phyloP scores from a whole-genome alignment of 2,329 filamentous ascomycete genomes.

The Helotiales sp. region DNA sequence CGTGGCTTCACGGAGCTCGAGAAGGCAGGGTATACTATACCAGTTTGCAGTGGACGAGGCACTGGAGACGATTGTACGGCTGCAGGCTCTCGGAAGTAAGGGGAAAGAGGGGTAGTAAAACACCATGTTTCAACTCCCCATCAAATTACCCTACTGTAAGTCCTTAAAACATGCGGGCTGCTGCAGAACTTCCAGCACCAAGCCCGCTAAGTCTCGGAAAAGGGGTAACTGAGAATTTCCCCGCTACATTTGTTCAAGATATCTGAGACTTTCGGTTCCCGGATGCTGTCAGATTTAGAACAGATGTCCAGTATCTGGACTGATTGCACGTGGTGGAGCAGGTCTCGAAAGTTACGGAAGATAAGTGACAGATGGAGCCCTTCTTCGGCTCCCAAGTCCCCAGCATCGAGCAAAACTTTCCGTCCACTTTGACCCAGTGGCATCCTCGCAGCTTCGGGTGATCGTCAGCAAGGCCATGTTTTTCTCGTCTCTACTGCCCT shows the following conservation, averaged over 20 bases:
- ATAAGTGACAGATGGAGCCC: background rate
- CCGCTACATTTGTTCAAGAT: background rate
- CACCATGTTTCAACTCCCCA: background rate
- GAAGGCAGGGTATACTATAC: background rate
- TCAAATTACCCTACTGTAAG: background rate
- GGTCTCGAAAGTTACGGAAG: background rate
- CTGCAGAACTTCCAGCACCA: background rate
- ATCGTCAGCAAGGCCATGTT: slow-evolving; percentile 30
- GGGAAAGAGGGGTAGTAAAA: background rate
- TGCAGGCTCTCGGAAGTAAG: background rate
- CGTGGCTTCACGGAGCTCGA: background rate
- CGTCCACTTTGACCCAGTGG: background rate
- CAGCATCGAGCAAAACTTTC: background rate
- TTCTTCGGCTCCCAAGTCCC: slow-evolving; percentile 2
- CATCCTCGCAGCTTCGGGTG: slow-evolving; percentile 26
- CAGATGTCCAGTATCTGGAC: background rate
- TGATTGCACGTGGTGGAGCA: background rate
- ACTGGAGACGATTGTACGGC: background rate
- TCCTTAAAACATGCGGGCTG: background rate
- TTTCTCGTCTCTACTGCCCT: slow-evolving; percentile 16
- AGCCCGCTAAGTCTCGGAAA: background rate
- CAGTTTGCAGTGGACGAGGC: background rate
- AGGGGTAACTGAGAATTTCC: background rate
- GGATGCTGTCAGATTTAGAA: background rate
- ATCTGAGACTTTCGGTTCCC: background rate